Evolutionary conservation across 805 yeast genomes (phyloP).

Genomic region (Jamesozyma hellenica): DNA sequence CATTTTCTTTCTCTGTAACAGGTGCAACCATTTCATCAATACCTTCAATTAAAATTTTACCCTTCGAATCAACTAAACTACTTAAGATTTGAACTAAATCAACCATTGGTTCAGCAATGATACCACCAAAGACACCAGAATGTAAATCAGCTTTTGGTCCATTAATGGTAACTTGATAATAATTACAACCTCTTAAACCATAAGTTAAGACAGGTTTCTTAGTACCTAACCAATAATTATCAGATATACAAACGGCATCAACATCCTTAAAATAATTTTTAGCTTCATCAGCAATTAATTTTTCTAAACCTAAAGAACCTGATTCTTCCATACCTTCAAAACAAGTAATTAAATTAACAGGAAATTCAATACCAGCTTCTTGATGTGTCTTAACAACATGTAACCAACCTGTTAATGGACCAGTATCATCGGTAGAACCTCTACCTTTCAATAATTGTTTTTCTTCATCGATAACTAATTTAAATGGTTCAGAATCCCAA

Average conservation of each 20-base stretch:
- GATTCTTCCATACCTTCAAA: slow-evolving; percentile 99
- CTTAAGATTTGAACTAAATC: slow-evolving; percentile 75
- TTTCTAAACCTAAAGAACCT: slow-evolving; percentile 88
- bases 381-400: slow-evolving; percentile 86
- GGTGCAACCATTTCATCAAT: slow-evolving; percentile 92
- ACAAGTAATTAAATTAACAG: slow-evolving; percentile 85
- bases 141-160: slow-evolving; percentile 98
- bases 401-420: slow-evolving; percentile 96
- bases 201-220: slow-evolving; percentile 93
- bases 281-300: slow-evolving; percentile 71
- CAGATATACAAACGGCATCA: slow-evolving; percentile 91
- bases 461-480: slow-evolving; percentile 49
- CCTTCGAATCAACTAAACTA: slow-evolving; percentile 67
- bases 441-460: slow-evolving; percentile 74
- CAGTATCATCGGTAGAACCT: slow-evolving; percentile 96
- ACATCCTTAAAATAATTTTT: slow-evolving; percentile 71
- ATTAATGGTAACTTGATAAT: slow-evolving; percentile 68
- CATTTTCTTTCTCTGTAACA: slow-evolving; percentile 67
- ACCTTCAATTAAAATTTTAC: slow-evolving; percentile 82
- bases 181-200: slow-evolving; percentile 94
- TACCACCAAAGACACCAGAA: slow-evolving; percentile 95
- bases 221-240: slow-evolving; percentile 98
- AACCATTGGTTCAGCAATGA: slow-evolving; percentile 93
- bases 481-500: slow-evolving; percentile 90
- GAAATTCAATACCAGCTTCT: slow-evolving; percentile 74